These are phyloP conservation scores for Solanum aculeatissimum DNA, from an alignment of 305 asterid species.

Conservation along the genomic window DNA sequence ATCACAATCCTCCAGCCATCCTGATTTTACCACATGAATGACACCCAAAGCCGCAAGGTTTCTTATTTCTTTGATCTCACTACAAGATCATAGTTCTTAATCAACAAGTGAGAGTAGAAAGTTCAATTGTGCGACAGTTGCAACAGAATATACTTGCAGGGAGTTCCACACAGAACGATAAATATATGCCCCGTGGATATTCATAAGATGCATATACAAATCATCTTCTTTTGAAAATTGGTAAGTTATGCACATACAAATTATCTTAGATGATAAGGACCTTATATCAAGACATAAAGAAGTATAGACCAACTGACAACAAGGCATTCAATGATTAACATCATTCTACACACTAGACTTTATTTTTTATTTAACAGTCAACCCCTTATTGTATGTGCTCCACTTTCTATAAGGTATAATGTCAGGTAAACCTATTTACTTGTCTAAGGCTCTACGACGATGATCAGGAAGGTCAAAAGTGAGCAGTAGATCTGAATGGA, in stretches of 20 bases:
- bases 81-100: constrained; percentile 32
- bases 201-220: not conserved
- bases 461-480: not conserved
- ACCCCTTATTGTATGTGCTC: not conserved
- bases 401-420: not conserved
- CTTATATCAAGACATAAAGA: not conserved
- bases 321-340: not conserved
- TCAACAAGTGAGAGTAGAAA: not conserved
- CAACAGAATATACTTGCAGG: not conserved
- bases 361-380: not conserved
- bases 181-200: not conserved
- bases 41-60: constrained; percentile 77
- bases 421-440: not conserved
- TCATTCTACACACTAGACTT: not conserved
- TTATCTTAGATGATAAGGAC: not conserved
- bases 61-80: constrained; percentile 78
- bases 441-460: not conserved
- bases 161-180: not conserved
- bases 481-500: not conserved
- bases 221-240: not conserved
- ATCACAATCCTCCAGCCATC: constrained; percentile 91
- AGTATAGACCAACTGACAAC: not conserved
- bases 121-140: not conserved
- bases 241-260: not conserved
- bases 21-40: constrained; percentile 53